These are phyloP conservation scores for Aspergillus sp. DNA, from an alignment of 2,329 filamentous ascomycete genomes.

Conservation along the genomic window DNA sequence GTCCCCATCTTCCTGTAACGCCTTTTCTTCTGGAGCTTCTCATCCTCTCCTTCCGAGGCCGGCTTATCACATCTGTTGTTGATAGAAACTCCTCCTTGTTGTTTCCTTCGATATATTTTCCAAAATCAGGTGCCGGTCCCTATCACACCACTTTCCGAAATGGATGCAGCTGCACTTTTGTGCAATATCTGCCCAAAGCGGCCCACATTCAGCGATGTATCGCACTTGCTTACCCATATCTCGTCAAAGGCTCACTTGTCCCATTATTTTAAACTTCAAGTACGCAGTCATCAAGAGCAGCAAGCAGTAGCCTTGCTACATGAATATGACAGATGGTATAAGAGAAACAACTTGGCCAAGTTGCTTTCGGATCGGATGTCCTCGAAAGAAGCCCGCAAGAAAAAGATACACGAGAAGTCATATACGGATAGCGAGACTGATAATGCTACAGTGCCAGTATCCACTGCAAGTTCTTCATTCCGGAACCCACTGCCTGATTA, in stretches of 20 bases:
- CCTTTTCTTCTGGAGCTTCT: neutral
- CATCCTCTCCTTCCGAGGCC: neutral
- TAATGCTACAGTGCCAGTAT: neutral
- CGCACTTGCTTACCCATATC: slow-evolving; percentile 88
- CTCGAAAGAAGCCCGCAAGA: slow-evolving; percentile 70
- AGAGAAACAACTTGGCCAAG: slow-evolving; percentile 66
- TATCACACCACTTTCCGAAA: slow-evolving; percentile 23
- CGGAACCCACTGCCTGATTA: slow-evolving; percentile 20
- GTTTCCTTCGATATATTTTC: slow-evolving; percentile 22
- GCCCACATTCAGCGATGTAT: slow-evolving; percentile 83
- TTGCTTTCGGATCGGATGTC: slow-evolving; percentile 77
- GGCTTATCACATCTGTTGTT: neutral
- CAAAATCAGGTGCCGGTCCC: slow-evolving; percentile 4
- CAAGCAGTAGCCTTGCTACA: slow-evolving; percentile 64
- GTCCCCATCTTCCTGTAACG: neutral
- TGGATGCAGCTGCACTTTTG: slow-evolving; percentile 64
- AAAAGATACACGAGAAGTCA: slow-evolving; percentile 25
- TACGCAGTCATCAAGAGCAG: slow-evolving; percentile 68
- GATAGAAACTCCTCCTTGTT: slow-evolving; percentile 28
- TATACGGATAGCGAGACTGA: slow-evolving; percentile 12
- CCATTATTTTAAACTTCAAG: slow-evolving; percentile 77
- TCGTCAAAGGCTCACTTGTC: slow-evolving; percentile 90
- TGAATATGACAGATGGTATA: slow-evolving; percentile 78
- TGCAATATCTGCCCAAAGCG: slow-evolving; percentile 82
- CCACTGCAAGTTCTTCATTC: slow-evolving; percentile 1